A percentile compares a stretch with the other conserved stretches of the same genome.
These are phyloP conservation scores for Tephrocybe sp. DNA, from an alignment of 768 basidiomycete genomes.

Conservation along the genomic window DNA sequence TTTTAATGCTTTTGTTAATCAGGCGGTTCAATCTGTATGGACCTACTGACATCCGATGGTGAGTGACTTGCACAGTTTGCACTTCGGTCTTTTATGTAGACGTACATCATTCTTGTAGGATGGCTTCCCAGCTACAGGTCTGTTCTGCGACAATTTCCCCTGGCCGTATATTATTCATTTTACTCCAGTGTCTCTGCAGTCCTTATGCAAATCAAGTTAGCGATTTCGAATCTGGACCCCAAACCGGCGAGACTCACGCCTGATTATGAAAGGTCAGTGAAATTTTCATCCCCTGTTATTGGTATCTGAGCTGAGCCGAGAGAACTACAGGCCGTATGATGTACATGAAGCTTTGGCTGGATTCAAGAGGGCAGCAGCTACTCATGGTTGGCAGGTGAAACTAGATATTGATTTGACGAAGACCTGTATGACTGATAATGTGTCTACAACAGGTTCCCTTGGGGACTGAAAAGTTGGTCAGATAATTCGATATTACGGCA, in stretches of 20 bases:
- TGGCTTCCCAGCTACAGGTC: slow-evolving; percentile 73
- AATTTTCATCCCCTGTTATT: too few species aligned
- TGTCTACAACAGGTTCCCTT: slow-evolving; percentile 2
- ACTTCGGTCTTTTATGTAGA: neutral
- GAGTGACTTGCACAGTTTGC: slow-evolving; percentile 13
- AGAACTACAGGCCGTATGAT: slow-evolving; percentile 44
- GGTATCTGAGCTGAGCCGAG: too few species aligned
- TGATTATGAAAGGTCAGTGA: slow-evolving; percentile 52
- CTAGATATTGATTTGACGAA: neutral
- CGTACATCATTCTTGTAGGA: slow-evolving; percentile 28
- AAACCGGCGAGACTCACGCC: slow-evolving; percentile 56
- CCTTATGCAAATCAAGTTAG: slow-evolving; percentile 67
- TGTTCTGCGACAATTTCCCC: neutral
- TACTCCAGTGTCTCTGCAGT: slow-evolving; percentile 43
- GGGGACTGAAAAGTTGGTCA: slow-evolving; percentile 6
- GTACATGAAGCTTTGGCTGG: slow-evolving; percentile 62
- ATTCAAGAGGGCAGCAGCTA: slow-evolving; percentile 61
- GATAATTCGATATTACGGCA: neutral
- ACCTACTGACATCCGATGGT: slow-evolving; percentile 66
- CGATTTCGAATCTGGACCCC: slow-evolving; percentile 68
- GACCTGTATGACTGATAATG: neutral
- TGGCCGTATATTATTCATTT: neutral
- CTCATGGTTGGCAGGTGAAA: slow-evolving; percentile 66
- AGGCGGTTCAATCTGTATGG: slow-evolving; percentile 79
- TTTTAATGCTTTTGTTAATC: slow-evolving; percentile 4